A percentile compares a stretch with the other conserved stretches of the same genome.
phyloP scores from a whole-genome alignment of 2,329 filamentous ascomycete genomes.

The Dactylellina drechsleri region DNA sequence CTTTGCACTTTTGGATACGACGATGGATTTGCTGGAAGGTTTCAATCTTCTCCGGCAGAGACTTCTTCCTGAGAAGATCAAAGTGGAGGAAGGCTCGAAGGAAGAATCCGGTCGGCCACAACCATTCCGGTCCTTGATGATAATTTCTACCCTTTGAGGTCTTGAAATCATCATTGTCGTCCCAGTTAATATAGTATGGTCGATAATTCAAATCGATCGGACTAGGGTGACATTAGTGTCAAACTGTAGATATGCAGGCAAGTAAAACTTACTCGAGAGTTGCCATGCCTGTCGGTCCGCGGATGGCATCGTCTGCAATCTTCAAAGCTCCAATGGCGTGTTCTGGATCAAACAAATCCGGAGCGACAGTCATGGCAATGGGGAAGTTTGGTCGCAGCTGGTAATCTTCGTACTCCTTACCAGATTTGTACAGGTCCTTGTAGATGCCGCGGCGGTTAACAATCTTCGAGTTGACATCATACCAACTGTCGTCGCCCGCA shows the following conservation, averaged over 20 bases:
- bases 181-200: slow-evolving; percentile 92
- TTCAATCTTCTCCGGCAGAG: slow-evolving; percentile 77
- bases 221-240: slow-evolving; percentile 31
- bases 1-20: slow-evolving; percentile 82
- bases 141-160: slow-evolving; percentile 97
- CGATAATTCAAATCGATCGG: slow-evolving; percentile 92
- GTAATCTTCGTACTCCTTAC: slow-evolving; percentile 97
- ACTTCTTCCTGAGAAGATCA: slow-evolving; percentile 77
- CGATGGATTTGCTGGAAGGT: slow-evolving; percentile 94
- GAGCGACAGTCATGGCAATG: slow-evolving; percentile 93
- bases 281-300: slow-evolving; percentile 92
- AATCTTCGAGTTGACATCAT: slow-evolving; percentile 81
- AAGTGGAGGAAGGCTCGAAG: slow-evolving; percentile 90
- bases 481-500: slow-evolving; percentile 75
- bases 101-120: slow-evolving; percentile 98
- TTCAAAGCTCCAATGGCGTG: slow-evolving; percentile 84
- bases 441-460: slow-evolving; percentile 95
- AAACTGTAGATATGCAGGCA: neutral
- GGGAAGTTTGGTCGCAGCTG: slow-evolving; percentile 94
- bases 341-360: slow-evolving; percentile 80
- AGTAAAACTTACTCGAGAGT: slow-evolving; percentile 74
- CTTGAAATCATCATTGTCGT: slow-evolving; percentile 89
- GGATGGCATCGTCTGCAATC: slow-evolving; percentile 79
- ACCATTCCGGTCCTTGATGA: slow-evolving; percentile 97
- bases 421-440: slow-evolving; percentile 93